Evolutionary conservation across 495 filamentous ascomycete genomes (phyloP).

Genomic region (Barbatosphaeria neglecta): DNA sequence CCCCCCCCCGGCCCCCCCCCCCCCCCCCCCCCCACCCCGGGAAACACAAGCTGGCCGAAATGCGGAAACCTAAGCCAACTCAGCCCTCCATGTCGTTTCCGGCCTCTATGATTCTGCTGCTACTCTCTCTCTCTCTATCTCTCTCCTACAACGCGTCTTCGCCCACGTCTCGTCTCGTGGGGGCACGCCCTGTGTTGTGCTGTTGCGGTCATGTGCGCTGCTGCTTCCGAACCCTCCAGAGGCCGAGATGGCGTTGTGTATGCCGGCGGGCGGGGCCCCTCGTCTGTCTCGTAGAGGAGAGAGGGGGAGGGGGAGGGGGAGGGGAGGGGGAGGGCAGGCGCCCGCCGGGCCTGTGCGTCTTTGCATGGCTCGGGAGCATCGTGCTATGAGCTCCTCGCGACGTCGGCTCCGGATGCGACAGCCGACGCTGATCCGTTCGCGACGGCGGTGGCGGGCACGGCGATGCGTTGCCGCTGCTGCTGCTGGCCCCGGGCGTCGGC

Average conservation of each 20-base stretch:
- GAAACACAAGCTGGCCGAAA: too few species aligned
- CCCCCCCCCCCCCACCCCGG: too few species aligned
- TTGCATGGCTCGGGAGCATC: not conserved
- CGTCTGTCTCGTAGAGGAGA: not conserved
- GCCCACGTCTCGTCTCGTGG: not conserved
- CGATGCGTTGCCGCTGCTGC: slow-evolving; percentile 7
- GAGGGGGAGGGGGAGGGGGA: too few species aligned
- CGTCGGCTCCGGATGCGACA: not conserved
- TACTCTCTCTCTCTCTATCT: too few species aligned
- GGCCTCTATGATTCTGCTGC: too few species aligned
- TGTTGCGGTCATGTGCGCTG: not conserved
- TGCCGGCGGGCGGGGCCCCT: not conserved
- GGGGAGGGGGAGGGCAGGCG: too few species aligned
- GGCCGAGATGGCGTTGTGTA: too few species aligned
- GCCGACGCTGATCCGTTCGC: not conserved
- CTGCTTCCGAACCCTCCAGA: not conserved
- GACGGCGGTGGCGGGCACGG: slow-evolving; percentile 9
- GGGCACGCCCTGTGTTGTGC: not conserved
- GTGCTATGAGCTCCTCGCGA: not conserved
- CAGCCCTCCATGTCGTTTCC: too few species aligned
- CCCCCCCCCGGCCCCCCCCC: too few species aligned
- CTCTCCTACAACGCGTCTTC: too few species aligned
- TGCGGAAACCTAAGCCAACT: too few species aligned
- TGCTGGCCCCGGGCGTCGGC: slow-evolving; percentile 10
- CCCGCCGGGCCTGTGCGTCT: not conserved